Evolutionary conservation across 768 basidiomycete species (phyloP), one percentile per base, ranked within the genome.

Genomic region (Phaffia australis): DNA sequence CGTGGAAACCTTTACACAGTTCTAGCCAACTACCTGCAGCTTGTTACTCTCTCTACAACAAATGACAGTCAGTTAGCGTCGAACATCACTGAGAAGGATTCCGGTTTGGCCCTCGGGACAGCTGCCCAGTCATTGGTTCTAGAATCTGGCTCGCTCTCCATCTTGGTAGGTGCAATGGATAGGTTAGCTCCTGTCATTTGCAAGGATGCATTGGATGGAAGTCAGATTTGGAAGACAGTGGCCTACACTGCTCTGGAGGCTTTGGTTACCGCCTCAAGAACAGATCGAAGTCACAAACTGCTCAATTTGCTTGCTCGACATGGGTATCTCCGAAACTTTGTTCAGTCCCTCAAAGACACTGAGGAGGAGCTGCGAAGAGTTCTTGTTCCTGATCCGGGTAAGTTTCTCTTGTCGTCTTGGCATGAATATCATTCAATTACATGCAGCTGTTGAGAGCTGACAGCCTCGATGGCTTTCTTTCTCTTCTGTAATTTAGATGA

Each of bases 191-290:
- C 83, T 0, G 80, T 84, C 48, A 79, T 94, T 49, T 84, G 88
- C 25, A 81, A 89, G n/a, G 94, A 98, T 73, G 92, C 91, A 1
- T 87, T 89, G 63, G 92, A 95, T 70, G 93, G 92, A 8, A 85
- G 88, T 21, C 92, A 97, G 75, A 89, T 97, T 1, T 98, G 94
- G 94, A 89, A 89, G 77, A 93, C 92, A 2, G 84, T 97, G 19
- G 89, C 93, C 11, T 97, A 92, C 74, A 87, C 92, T 80, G 79
- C 91, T 2, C 79, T 97, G 52, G 89, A 93, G 71, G 85, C 87
- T 0, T 80, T 93, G 9, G 81, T 87, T 21, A 82, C 87, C 54
- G 78, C 93, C 0, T 87, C 84, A 49, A 59, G 30, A 23, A 46
- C 35, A 15, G 67, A 69, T 48, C 54, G 62, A 18, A 64, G 62